Base-by-base conservation (phyloP, 75 land plant species). In the Gnetum montanum region DNA sequence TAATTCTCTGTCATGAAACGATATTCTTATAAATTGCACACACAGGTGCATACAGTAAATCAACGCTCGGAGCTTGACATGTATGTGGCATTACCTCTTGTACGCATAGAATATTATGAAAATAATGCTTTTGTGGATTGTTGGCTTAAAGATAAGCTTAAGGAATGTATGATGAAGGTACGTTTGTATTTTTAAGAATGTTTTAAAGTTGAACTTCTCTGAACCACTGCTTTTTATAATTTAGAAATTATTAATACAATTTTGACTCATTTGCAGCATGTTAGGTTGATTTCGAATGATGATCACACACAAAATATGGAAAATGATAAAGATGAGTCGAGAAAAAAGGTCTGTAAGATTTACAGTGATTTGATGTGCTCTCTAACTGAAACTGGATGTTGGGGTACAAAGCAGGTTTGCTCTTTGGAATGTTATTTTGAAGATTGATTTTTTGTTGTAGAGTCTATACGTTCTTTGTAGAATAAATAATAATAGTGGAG, bases 21-120 rank as follows among this genome's bases (percentile, higher is more conserved):
- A 53, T 33, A 33, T 53, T 36, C 34, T 12, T 22, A 25, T 10
- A 31, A 53, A 53, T 24, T 19, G 31, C 52, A 4, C 16, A 10
- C 59, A 15, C 60, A 85, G 92, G 74, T 90, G 8, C 74, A 74
- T 31, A 64, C 84, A 4, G 84, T 92, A 67, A 70, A 71, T 20
- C 69, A 84, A 15, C 41, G 69, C 31, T 46, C 53, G 25, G 97
- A 84, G 59, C 62, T 91, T 46, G 80, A 83, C n/a, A 36, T 36
- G 8, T 43, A 68, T 50, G 74, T 79, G 29, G 68, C 89, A 44
- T 71, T 73, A 19, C 89, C 97, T 15, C 44, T 43, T 22, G 53
- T 75, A 19, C 73, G 56, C 7, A 34, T 81, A 11, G 66, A 73
- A 45, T 43, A 43, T 33, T 88, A 81, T 62, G 71, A 61, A 47